A percentile compares a stretch with the other conserved stretches of the same genome.
phyloP scores from a whole-genome alignment of 2,329 filamentous ascomycete species.

The Pseudogymnoascus verrucosus region DNA sequence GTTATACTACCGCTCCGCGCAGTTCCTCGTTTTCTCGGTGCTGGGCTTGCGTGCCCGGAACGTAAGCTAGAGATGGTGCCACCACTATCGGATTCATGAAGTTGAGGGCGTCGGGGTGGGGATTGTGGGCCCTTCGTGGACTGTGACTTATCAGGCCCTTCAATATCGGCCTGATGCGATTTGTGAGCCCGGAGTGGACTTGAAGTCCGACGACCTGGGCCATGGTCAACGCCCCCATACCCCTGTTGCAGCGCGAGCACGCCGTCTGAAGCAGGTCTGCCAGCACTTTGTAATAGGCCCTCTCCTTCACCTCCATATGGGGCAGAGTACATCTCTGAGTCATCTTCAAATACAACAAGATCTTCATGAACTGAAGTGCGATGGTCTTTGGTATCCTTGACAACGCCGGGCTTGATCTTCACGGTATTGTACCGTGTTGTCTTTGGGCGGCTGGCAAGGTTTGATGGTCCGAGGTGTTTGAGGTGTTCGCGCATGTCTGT shows the following conservation, averaged over 20 bases:
- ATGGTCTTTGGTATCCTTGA: conserved; percentile 12
- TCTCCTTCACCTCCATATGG: conserved; percentile 43
- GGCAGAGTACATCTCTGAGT: conserved; percentile 30
- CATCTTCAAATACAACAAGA: conserved; percentile 10
- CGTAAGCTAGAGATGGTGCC: conserved; percentile 19
- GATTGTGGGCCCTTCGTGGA: neutral
- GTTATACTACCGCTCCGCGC: conserved; percentile 71
- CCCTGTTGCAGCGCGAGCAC: conserved; percentile 51
- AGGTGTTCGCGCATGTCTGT: conserved; percentile 57
- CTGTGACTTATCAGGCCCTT: neutral
- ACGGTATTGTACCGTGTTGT: conserved; percentile 54
- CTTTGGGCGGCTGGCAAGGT: conserved; percentile 56
- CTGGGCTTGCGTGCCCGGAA: conserved; percentile 26
- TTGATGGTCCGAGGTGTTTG: conserved; percentile 59
- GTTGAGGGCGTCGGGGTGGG: neutral
- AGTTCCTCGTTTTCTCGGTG: conserved; percentile 36
- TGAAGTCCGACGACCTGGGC: neutral
- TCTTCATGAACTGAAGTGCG: conserved; percentile 4
- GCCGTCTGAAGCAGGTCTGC: conserved; percentile 54
- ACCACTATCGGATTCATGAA: conserved; percentile 15
- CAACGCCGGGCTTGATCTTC: conserved; percentile 52
- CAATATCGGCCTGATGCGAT: neutral
- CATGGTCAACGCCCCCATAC: conserved; percentile 39
- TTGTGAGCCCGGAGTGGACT: neutral
- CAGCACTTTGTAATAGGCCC: conserved; percentile 44